These are phyloP conservation scores for Suhomyces panamericanus DNA, from an alignment of 1,139 yeast species.

Conservation along the genomic window DNA sequence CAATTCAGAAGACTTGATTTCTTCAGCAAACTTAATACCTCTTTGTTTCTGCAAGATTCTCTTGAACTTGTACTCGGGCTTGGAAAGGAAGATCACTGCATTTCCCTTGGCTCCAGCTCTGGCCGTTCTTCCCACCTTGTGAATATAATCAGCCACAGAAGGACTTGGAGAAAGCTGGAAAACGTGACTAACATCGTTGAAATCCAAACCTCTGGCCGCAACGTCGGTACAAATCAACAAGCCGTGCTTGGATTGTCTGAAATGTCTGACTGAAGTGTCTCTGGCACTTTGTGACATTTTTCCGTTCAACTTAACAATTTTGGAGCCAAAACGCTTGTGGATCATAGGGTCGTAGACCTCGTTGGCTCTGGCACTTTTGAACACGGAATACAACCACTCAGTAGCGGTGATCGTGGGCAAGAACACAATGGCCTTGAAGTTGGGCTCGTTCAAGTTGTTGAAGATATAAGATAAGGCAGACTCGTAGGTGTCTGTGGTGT, in stretches of 20 bases:
- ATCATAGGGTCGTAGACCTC: slow-evolving; percentile 15
- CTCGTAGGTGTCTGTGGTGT: slow-evolving; percentile 50
- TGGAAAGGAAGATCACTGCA: slow-evolving; percentile 53
- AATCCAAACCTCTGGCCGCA: slow-evolving; percentile 97
- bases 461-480: slow-evolving; percentile 53
- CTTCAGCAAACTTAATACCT: slow-evolving; percentile 52
- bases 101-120: slow-evolving; percentile 85
- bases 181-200: slow-evolving; percentile 97
- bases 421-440: slow-evolving; percentile 80
- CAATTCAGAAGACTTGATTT: slow-evolving; percentile 20
- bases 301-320: slow-evolving; percentile 59
- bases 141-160: slow-evolving; percentile 76
- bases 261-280: slow-evolving; percentile 55
- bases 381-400: slow-evolving; percentile 46
- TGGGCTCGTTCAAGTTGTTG: slow-evolving; percentile 24
- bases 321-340: slow-evolving; percentile 14
- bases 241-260: slow-evolving; percentile 59
- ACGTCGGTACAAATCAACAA: slow-evolving; percentile 93
- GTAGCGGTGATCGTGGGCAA: slow-evolving; percentile 76
- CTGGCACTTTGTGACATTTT: slow-evolving; percentile 66
- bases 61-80: slow-evolving; percentile 51
- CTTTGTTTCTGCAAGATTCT: slow-evolving; percentile 42
- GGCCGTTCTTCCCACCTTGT: slow-evolving; percentile 98
- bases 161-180: slow-evolving; percentile 91
- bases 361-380: slow-evolving; percentile 18